Evolutionary conservation across 345 rosid species (phyloP), one percentile per base, ranked within the genome.

Genomic region (Reutealis trisperma): DNA sequence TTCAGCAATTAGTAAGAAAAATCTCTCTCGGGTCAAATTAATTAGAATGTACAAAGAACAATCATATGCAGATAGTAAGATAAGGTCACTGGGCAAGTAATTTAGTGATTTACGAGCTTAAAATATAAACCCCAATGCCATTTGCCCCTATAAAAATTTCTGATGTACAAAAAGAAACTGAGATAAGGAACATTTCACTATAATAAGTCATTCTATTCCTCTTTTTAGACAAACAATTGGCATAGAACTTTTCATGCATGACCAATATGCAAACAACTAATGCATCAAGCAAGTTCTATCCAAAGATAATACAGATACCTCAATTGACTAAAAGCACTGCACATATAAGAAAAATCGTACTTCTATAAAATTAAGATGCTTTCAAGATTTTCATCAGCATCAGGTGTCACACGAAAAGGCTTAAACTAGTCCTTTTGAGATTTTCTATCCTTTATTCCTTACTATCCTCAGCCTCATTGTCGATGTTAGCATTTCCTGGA

Each of bases 401-500:
- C 37, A 72, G 30, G 30, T 27, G 30, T 27, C 30, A 27, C 30
- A 27, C 30, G 0, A 37, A 37, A 45, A 22, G 72, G 34, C n/a
- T 5, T 45, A 27, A 49, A 65, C 13, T 34, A 54, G 65, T 58
- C 10, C 24, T 66, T 8, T 42, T 7, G 45, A 45, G 47, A 24
- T 19, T 6, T n/a, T n/a, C 42, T 65, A 67, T 19, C 34, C 30
- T 42, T n/a, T 52, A 49, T 47, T 27, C 22, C 8, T 25, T 6
- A 58, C 65, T 67, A 22, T 52, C 24, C 5, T 75, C 44, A 1
- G 58, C 60, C 16, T 42, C 73, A 67, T 32, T 54, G 37, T 80
- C 71, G 3, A 24, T 72, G 54, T 55, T 51, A 11, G 51, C 57
- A 18, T 74, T 78, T 58, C 71, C 78, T 0, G 77, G 75, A 74